These are phyloP conservation scores for Melaleuca alternifolia DNA, from an alignment of 345 rosid genomes.

Conservation along the genomic window DNA sequence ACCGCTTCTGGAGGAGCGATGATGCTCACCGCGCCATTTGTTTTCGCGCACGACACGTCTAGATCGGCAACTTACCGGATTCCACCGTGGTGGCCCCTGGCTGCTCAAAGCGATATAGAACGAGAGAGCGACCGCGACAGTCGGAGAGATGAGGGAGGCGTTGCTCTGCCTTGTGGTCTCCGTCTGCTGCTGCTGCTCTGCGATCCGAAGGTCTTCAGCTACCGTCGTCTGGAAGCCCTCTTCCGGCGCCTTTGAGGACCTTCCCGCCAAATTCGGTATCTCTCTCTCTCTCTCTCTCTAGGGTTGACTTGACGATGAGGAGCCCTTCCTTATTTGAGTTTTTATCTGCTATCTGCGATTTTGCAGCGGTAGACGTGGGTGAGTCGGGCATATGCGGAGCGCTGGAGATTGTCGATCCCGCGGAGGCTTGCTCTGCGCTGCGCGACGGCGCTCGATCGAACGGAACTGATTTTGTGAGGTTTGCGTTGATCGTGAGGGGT, in stretches of 20 bases:
- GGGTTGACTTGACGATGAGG: constrained; percentile 2
- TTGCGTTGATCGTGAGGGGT: constrained; percentile 53
- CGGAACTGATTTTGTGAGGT: constrained; percentile 13
- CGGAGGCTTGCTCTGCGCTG: constrained; percentile 43
- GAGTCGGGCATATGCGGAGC: constrained; percentile 48
- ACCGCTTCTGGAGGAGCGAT: background rate
- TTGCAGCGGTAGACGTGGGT: constrained; percentile 27
- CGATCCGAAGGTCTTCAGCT: constrained; percentile 17
- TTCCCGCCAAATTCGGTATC: constrained; percentile 73
- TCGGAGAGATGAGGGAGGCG: background rate
- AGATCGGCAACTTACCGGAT: background rate
- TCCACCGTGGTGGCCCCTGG: background rate
- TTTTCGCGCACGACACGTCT: background rate
- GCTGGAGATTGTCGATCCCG: constrained; percentile 43
- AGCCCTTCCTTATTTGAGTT: background rate
- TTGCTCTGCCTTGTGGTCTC: background rate
- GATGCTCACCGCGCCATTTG: background rate
- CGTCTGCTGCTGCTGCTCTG: background rate
- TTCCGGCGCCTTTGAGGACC: constrained; percentile 41
- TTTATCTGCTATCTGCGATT: background rate
- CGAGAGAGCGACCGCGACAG: background rate
- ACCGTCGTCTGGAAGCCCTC: constrained; percentile 40
- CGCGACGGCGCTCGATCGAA: constrained; percentile 8
- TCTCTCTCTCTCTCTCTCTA: background rate
- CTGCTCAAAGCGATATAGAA: background rate